A percentile compares a stretch with the other conserved stretches of the same genome.
phyloP scores from a whole-genome alignment of 108 stramenopile species.

The Cyclostephanos tholiformis region DNA sequence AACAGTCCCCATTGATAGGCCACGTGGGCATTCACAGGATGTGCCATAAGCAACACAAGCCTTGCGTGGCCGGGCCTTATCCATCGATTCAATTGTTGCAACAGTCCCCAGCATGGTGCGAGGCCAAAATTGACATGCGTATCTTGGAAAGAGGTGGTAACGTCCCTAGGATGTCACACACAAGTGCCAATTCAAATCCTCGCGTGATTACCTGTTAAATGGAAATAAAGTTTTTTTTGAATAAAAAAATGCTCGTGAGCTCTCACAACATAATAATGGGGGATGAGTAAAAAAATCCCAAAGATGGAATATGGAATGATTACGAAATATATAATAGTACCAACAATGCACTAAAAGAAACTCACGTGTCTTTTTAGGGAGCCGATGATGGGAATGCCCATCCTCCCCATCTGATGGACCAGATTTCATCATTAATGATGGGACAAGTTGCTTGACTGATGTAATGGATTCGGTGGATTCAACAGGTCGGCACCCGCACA shows the following conservation, averaged over 20 bases:
- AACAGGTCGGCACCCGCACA: constrained; percentile 61
- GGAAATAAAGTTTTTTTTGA: background rate
- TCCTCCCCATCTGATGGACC: no score
- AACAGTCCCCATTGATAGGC: constrained; percentile 58
- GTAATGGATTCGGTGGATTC: constrained; percentile 53
- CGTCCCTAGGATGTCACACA: constrained; percentile 52
- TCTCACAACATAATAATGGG: no score
- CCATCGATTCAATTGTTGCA: constrained; percentile 43
- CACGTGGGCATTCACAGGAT: constrained; percentile 32
- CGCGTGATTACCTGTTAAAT: constrained; percentile 47
- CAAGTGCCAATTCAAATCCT: constrained; percentile 62
- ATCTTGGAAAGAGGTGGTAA: constrained; percentile 52
- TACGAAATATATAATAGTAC: background rate
- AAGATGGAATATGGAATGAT: background rate
- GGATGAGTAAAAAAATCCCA: background rate
- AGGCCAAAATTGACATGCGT: constrained; percentile 64
- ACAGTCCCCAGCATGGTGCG: constrained; percentile 64
- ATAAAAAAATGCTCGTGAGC: no score
- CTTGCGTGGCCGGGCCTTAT: constrained; percentile 57
- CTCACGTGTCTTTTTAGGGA: constrained; percentile 46
- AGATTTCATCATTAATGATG: constrained; percentile 29
- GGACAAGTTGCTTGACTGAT: constrained; percentile 51
- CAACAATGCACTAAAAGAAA: constrained; percentile 1
- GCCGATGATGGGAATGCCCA: no score
- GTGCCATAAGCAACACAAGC: constrained; percentile 45